These are phyloP conservation scores for Ambrosia trifida DNA, from an alignment of 129 eudicot genomes.

Conservation along the genomic window DNA sequence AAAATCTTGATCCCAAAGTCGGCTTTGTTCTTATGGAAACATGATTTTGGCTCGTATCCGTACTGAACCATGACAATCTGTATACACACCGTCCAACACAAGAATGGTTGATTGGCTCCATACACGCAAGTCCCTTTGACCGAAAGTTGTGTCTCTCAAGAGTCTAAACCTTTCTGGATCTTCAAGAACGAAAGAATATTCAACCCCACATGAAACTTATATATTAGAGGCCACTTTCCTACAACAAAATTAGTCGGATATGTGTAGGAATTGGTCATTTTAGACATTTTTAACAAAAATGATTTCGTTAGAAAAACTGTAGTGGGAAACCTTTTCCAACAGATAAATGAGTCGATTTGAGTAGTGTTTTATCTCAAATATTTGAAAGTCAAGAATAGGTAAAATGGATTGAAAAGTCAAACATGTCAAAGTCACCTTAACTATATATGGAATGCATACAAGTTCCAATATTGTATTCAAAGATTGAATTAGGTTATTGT, in stretches of 20 bases:
- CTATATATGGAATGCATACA: background rate
- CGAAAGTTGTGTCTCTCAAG: conserved; percentile 69
- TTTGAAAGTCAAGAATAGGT: background rate
- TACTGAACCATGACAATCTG: conserved; percentile 42
- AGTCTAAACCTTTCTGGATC: conserved; percentile 75
- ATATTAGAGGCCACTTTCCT: background rate
- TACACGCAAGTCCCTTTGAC: conserved; percentile 62
- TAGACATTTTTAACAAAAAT: no score
- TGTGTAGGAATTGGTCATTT: no score
- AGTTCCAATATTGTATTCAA: background rate
- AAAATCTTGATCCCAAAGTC: conserved; percentile 48
- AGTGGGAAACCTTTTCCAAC: no score
- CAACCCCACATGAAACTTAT: background rate
- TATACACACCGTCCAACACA: conserved; percentile 54
- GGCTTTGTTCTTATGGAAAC: conserved; percentile 48
- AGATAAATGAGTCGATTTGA: background rate
- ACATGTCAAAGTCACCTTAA: background rate
- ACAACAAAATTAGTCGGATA: no score
- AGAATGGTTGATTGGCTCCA: conserved; percentile 60
- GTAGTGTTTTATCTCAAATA: background rate
- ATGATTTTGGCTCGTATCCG: conserved; percentile 49
- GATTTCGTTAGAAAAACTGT: no score
- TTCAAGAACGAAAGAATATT: conserved; percentile 26
- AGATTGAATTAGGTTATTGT: background rate
- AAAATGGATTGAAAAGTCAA: background rate